A percentile compares a stretch with the other conserved stretches of the same genome.
These are phyloP conservation scores for Saccharomycopsis crataegensis DNA, from an alignment of 1,139 yeast genomes.

Conservation along the genomic window DNA sequence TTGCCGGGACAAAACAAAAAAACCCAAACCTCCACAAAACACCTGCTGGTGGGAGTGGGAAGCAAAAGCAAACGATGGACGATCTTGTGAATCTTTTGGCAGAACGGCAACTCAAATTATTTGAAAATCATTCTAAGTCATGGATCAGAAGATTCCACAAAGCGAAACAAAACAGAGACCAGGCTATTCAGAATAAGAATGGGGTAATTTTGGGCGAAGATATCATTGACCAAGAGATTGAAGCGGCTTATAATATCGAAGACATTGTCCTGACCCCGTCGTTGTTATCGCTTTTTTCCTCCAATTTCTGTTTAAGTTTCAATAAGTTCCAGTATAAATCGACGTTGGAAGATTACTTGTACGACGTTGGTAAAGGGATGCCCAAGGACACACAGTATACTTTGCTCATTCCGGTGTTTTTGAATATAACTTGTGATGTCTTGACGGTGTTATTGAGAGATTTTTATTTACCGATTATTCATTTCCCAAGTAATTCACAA, in stretches of 20 bases:
- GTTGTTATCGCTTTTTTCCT: conserved; percentile 7
- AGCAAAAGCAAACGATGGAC: background rate
- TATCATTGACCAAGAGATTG: conserved; percentile 1
- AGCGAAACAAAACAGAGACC: conserved; percentile 35
- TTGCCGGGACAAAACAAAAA: no score
- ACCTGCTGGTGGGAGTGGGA: background rate
- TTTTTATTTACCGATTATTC: conserved; percentile 54
- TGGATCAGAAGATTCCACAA: conserved; percentile 63
- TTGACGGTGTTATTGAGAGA: conserved; percentile 54
- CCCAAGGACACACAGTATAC: conserved; percentile 68
- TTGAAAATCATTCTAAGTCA: conserved; percentile 52
- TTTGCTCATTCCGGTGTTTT: conserved; percentile 54
- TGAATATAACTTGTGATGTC: conserved; percentile 43
- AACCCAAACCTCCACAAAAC: background rate
- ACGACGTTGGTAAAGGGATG: conserved; percentile 74
- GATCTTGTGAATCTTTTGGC: conserved; percentile 1
- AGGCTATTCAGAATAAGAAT: background rate
- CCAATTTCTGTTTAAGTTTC: conserved; percentile 21
- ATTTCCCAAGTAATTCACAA: conserved; percentile 27
- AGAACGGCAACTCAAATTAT: conserved; percentile 21
- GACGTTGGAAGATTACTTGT: conserved; percentile 20
- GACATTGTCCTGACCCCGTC: conserved; percentile 1
- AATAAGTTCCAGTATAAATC: conserved; percentile 37
- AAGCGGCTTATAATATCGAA: background rate
- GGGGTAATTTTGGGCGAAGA: conserved; percentile 2